Evolutionary conservation across 1,284 basidiomycete species (phyloP), one percentile per base, ranked within the genome.

Genomic region (Cryptococcus sp.): DNA sequence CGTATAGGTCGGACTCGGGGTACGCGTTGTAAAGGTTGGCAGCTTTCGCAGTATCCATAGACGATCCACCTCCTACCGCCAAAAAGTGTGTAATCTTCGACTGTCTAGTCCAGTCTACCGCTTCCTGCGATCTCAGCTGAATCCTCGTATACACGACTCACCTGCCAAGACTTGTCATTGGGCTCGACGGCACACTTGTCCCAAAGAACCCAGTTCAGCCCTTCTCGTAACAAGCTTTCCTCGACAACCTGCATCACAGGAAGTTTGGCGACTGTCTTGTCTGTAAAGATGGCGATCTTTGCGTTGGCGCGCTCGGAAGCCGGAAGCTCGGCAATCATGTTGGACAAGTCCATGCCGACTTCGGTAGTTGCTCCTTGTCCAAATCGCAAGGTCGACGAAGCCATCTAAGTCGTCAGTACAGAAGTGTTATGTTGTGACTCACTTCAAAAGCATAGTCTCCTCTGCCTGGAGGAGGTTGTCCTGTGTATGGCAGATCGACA

Each of bases 401-500:
- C 88, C 51, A 97, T 84, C 87, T 90, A 59, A 18, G 22, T 33
- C 47, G 34, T 62, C 41, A 54, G 50, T 31, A 32, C 42, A 14
- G n/a, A 10, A 6, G 2, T 18, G 22, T 23, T 32, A 25, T 34
- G 14, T 26, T 34, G 19, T n/a, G 24, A 66, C 74, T 49, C 59
- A 85, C 89, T 80, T 97, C 93, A 64, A 97, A 97, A 0, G 93
- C 93, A 70, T 97, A 97, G 74, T 97, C 93, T 67, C 86, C 90
- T 72, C 90, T 78, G 1, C 72, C 68, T 3, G 62, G 61, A 28
- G 62, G 65, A 40, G 63, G 62, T 11, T 59, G 59, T 16, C 51
- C 55, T 3, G 34, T 50, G 4, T 63, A 43, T 9, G 83, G 76
- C 4, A 72, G 63, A 47, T 88, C 80, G 12, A 89, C 83, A 23